Evolutionary conservation across 192 early-diverging fungal genomes (phyloP).

Genomic region (Mortierella antarctica): DNA sequence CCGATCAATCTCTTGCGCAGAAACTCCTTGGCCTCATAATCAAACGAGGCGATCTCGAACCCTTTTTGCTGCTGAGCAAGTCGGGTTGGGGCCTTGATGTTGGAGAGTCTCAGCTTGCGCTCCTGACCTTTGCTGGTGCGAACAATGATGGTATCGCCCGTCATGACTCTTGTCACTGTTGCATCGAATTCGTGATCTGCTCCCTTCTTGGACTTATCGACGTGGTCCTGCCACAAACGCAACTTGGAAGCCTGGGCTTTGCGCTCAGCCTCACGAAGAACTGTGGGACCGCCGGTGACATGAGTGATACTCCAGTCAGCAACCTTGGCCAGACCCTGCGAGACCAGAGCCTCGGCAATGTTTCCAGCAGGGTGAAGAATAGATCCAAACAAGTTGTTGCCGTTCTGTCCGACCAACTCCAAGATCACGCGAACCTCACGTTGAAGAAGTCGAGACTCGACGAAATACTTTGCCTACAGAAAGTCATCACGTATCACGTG

Average conservation of each 20-base stretch:
- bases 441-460: slow-evolving; percentile 90
- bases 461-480: slow-evolving; percentile 82
- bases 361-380: slow-evolving; percentile 89
- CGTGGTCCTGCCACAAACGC: slow-evolving; percentile 87
- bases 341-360: slow-evolving; percentile 89
- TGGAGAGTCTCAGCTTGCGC: slow-evolving; percentile 46
- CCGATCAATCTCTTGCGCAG: slow-evolving; percentile 91
- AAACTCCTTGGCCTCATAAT: slow-evolving; percentile 89
- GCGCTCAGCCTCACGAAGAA: slow-evolving; percentile 83
- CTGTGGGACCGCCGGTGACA: slow-evolving; percentile 76
- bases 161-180: slow-evolving; percentile 58
- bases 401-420: slow-evolving; percentile 76
- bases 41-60: slow-evolving; percentile 80
- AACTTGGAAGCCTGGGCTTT: slow-evolving; percentile 82
- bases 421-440: slow-evolving; percentile 88
- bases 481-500: neutral
- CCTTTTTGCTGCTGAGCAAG: slow-evolving; percentile 64
- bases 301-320: slow-evolving; percentile 87
- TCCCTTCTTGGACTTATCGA: slow-evolving; percentile 62
- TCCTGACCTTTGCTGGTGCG: slow-evolving; percentile 49
- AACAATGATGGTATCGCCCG: slow-evolving; percentile 67
- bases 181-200: slow-evolving; percentile 66
- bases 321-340: slow-evolving; percentile 84
- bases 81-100: slow-evolving; percentile 46
- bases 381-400: slow-evolving; percentile 80